Conservation (phyloP, 2,329 filamentous ascomycete species). For the Ramularia collo-cygni region DNA sequence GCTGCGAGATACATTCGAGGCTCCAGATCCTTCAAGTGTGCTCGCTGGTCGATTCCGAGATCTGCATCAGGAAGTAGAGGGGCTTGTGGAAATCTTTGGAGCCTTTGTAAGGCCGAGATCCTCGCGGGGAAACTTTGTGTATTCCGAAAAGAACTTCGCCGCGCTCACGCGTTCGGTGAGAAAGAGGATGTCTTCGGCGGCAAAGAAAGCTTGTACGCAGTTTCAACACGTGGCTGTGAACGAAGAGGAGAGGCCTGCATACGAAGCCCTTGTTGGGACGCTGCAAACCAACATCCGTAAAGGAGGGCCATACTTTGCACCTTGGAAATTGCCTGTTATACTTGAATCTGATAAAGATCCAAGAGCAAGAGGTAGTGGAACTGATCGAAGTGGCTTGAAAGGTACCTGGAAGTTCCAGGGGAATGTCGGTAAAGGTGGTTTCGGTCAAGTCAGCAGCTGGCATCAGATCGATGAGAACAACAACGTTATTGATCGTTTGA, state of each 20-base stretch:
- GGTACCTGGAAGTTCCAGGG: background rate
- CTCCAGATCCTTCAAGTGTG: too few relatives aligned
- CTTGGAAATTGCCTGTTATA: background rate
- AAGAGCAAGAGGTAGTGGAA: background rate
- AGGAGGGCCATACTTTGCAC: background rate
- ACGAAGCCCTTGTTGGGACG: too few relatives aligned
- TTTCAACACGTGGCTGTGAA: background rate
- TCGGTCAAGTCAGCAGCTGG: background rate
- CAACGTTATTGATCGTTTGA: background rate
- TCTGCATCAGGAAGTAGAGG: too few relatives aligned
- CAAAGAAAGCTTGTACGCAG: background rate
- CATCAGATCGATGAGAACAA: background rate
- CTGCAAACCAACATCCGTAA: background rate
- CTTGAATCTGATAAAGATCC: background rate
- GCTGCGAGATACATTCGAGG: too few relatives aligned
- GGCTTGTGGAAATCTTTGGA: too few relatives aligned
- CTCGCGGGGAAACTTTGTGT: too few relatives aligned
- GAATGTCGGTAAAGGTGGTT: background rate
- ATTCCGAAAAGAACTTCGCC: too few relatives aligned
- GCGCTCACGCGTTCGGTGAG: too few relatives aligned
- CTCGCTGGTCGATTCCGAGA: too few relatives aligned
- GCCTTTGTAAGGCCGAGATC: too few relatives aligned
- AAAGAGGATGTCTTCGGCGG: too few relatives aligned
- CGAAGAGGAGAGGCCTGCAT: background rate
- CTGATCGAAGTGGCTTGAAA: background rate